Evolutionary conservation across 1,284 basidiomycete species (phyloP), one percentile per base, ranked within the genome.

Genomic region (Ustilago trichophora): DNA sequence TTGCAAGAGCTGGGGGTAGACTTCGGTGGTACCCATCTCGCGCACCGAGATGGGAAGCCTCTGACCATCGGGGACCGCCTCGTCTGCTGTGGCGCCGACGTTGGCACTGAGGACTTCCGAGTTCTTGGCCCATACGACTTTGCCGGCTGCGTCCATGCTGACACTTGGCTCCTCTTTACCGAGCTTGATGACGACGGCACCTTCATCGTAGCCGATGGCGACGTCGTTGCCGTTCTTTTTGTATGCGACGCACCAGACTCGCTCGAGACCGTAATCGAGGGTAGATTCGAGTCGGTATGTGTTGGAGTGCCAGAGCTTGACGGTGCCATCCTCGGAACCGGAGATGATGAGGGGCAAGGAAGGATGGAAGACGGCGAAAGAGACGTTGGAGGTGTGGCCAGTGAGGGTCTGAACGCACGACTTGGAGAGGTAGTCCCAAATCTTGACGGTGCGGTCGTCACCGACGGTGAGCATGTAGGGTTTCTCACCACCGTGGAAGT

Each of bases 381-480:
- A 94, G 35, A 98, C 94, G 82, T 98, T 98, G 82, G 96, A 96
- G 6, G 92, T 93, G 83, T 98, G 96, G 15, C 93, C 92, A 78
- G 97, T 93, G 84, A 99, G 90, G 0, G 93, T 97, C 82, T 98
- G 95, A 6, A 98, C 92, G 81, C 94, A 98, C 57, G 91, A 93
- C 84, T 98, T 99, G 85, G 90, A 91, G 70, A 95, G 90, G 83
- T 98, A 98, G 85, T 99, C 96, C 96, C 95, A 99, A 54, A 99
- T 88, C 82, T 98, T 98, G 84, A 98, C 90, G 26, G 79, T 80
- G 83, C 93, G 91, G 85, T 98, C 96, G 83, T 98, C 96, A 53
- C 94, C 93, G 1, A 91, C 92, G 10, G 96, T 98, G 37, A 98
- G 90, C 50, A 98, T 87, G 83, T 98, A 99, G 0, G 96, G 96